Conservation (phyloP, 768 basidiomycete genomes). For the Panellus pusillus region DNA sequence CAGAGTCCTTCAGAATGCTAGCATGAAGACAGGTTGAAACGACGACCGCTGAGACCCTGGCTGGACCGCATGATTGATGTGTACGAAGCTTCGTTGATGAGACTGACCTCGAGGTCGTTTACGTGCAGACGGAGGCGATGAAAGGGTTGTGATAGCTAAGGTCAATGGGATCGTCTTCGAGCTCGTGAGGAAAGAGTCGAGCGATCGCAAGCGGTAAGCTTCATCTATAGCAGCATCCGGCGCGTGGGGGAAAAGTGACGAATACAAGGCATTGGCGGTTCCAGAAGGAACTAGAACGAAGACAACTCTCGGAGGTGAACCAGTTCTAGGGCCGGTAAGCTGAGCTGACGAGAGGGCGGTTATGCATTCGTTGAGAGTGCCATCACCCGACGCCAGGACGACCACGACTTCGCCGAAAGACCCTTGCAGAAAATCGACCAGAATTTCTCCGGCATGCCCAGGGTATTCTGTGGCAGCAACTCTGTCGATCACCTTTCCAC, state of each 20-base stretch:
- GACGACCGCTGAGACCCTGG: constrained; percentile 72
- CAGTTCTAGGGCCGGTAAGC: constrained; percentile 22
- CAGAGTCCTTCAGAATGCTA: constrained; percentile 79
- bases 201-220: constrained; percentile 53
- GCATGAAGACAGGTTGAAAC: constrained; percentile 87
- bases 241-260: constrained; percentile 66
- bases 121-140: constrained; percentile 29
- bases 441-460: constrained; percentile 55
- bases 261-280: constrained; percentile 92
- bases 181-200: constrained; percentile 50
- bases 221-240: constrained; percentile 24
- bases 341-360: constrained; percentile 47
- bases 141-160: constrained; percentile 53
- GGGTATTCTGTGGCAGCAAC: constrained; percentile 48
- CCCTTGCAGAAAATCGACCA: constrained; percentile 39
- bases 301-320: constrained; percentile 11
- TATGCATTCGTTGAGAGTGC: constrained; percentile 88
- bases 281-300: constrained; percentile 71
- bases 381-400: constrained; percentile 83
- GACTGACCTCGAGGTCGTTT: constrained; percentile 21
- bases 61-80: constrained; percentile 1
- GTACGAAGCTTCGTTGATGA: not conserved
- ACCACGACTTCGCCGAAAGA: constrained; percentile 38
- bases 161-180: constrained; percentile 44
- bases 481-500: constrained; percentile 38